Evolutionary conservation across 805 yeast species (phyloP).

Genomic region (Yamadazyma tumulicola): DNA sequence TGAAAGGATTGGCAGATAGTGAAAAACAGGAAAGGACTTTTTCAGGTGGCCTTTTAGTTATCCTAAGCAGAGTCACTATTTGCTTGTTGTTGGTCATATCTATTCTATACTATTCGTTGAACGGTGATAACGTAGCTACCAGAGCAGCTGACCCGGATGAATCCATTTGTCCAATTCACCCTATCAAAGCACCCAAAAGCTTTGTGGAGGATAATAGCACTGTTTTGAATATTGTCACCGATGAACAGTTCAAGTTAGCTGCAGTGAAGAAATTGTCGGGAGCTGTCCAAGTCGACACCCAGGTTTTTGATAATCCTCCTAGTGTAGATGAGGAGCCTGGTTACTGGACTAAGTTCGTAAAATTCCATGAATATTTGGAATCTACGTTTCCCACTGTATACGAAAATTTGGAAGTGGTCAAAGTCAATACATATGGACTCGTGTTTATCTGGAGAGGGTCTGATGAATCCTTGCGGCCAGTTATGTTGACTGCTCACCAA

Average conservation of each 20-base stretch:
- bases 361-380: conserved; percentile 52
- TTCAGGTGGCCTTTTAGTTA: not conserved
- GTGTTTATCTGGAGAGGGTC: conserved; percentile 62
- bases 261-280: conserved; percentile 47
- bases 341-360: conserved; percentile 38
- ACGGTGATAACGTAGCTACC: not conserved
- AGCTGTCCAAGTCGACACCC: conserved; percentile 66
- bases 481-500: conserved; percentile 70
- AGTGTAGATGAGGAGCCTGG: conserved; percentile 51
- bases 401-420: conserved; percentile 45
- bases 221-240: conserved; percentile 24
- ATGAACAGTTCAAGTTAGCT: conserved; percentile 20
- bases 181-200: conserved; percentile 20
- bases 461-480: conserved; percentile 56
- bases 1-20: not conserved
- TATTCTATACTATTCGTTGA: not conserved
- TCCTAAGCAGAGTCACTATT: not conserved
- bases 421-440: conserved; percentile 60
- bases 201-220: conserved; percentile 31
- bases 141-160: conserved; percentile 1
- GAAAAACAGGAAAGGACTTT: not conserved
- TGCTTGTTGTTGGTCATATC: not conserved
- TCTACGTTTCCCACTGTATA: conserved; percentile 53
- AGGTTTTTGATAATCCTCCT: conserved; percentile 50
- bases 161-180: conserved; percentile 21